A percentile compares a stretch with the other conserved stretches of the same genome.
These are phyloP conservation scores for Zygosaccharomyces sapae DNA, from an alignment of 1,139 yeast species.

Conservation along the genomic window DNA sequence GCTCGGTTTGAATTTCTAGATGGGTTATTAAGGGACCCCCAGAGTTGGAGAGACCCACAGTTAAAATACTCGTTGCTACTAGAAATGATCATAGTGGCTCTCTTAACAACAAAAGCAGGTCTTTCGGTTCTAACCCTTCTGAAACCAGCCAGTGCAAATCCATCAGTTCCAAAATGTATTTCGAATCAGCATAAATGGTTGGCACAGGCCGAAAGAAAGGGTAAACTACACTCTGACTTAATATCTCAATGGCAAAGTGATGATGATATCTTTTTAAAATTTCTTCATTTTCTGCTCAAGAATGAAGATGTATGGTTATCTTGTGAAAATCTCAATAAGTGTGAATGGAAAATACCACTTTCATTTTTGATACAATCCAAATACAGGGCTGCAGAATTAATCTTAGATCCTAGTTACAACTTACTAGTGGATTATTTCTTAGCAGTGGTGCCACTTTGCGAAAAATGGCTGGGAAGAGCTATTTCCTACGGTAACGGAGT, in stretches of 20 bases:
- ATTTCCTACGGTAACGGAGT: slow-evolving; percentile 3
- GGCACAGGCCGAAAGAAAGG: slow-evolving; percentile 5
- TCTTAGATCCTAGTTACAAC: slow-evolving; percentile 24
- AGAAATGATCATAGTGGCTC: slow-evolving; percentile 21
- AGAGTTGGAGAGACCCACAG: no score
- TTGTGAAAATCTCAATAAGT: slow-evolving; percentile 11
- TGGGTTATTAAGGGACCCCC: slow-evolving; percentile 4
- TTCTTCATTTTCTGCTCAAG: slow-evolving; percentile 20
- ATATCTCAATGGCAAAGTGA: slow-evolving; percentile 15
- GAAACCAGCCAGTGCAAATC: slow-evolving; percentile 1
- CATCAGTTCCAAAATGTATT: slow-evolving; percentile 11
- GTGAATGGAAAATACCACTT: slow-evolving; percentile 18
- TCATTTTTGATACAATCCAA: slow-evolving; percentile 17
- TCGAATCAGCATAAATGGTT: slow-evolving; percentile 11
- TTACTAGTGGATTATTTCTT: slow-evolving; percentile 25
- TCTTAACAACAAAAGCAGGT: slow-evolving; percentile 29
- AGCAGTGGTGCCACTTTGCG: slow-evolving; percentile 14
- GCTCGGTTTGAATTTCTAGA: slow-evolving; percentile 6
- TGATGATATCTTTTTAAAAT: slow-evolving; percentile 14
- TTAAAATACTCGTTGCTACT: slow-evolving; percentile 10
- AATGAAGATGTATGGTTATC: slow-evolving; percentile 18
- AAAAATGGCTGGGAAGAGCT: slow-evolving; percentile 7
- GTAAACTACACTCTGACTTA: slow-evolving; percentile 12
- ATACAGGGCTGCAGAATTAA: slow-evolving; percentile 15
- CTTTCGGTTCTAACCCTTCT: slow-evolving; percentile 17